A percentile compares a stretch with the other conserved stretches of the same genome.
Conservation (phyloP, 179 eudicot genomes). For the Spinacia oleracea region DNA sequence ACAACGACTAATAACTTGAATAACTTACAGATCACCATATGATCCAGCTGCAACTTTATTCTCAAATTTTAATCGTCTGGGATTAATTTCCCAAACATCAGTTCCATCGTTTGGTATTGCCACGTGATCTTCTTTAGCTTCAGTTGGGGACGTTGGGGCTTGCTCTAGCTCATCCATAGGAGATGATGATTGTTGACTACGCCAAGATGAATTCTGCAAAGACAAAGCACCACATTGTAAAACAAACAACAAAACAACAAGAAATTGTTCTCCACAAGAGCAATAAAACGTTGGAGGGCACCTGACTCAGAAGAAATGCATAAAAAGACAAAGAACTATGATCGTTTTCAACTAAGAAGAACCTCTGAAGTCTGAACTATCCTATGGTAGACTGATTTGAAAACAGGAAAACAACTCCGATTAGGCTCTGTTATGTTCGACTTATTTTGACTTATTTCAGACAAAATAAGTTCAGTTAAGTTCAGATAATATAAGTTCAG, state of each 20-base stretch:
- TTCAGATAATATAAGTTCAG: too few relatives aligned
- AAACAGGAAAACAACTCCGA: neutral
- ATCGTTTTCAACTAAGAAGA: neutral
- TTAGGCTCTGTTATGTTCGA: too few relatives aligned
- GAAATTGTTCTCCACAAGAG: neutral
- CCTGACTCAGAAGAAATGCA: neutral
- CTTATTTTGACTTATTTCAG: too few relatives aligned
- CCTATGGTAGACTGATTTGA: neutral
- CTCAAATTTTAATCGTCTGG: constrained; percentile 68
- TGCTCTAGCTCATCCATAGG: constrained; percentile 49
- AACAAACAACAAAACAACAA: neutral
- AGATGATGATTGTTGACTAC: constrained; percentile 50
- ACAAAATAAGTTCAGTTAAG: too few relatives aligned
- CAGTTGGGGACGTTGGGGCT: constrained; percentile 32
- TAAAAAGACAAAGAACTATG: neutral
- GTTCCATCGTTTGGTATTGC: constrained; percentile 87
- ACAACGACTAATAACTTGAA: neutral
- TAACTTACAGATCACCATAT: constrained; percentile 94
- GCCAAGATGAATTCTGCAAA: constrained; percentile 72
- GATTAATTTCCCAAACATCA: constrained; percentile 99
- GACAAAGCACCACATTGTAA: constrained; percentile 19
- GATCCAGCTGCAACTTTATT: constrained; percentile 92
- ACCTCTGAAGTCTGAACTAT: neutral
- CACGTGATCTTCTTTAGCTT: constrained; percentile 53
- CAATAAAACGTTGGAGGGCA: neutral